Evolutionary conservation across 1,284 basidiomycete genomes (phyloP).

Genomic region (Ustilago tritici): DNA sequence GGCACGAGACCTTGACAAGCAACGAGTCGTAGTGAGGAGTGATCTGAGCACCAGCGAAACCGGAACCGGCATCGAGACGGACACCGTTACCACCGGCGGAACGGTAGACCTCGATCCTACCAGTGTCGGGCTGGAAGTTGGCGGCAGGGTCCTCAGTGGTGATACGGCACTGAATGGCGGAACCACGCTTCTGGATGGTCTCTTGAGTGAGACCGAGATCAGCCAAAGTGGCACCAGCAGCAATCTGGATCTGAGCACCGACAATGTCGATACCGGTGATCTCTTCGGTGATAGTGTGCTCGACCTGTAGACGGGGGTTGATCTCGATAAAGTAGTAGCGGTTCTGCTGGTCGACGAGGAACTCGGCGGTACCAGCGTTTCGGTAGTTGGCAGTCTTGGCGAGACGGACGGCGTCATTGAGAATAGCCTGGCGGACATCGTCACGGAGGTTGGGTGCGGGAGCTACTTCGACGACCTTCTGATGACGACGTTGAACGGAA

Average conservation of each 20-base stretch:
- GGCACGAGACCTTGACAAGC: slow-evolving; percentile 95
- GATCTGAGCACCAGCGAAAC: slow-evolving; percentile 99
- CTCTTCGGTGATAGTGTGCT: slow-evolving; percentile 97
- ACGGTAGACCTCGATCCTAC: slow-evolving; percentile 98
- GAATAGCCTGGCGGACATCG: slow-evolving; percentile 92
- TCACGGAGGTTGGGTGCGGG: slow-evolving; percentile 94
- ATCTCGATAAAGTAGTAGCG: slow-evolving; percentile 98
- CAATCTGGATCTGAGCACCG: slow-evolving; percentile 94
- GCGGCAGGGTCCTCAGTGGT: slow-evolving; percentile 96
- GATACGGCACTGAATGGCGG: slow-evolving; percentile 98
- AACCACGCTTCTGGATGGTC: slow-evolving; percentile 93
- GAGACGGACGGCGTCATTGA: slow-evolving; percentile 94
- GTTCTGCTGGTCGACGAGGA: slow-evolving; percentile 93
- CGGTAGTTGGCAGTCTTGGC: slow-evolving; percentile 99
- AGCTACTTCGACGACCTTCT: slow-evolving; percentile 99
- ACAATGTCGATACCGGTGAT: slow-evolving; percentile 98
- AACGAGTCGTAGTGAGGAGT: slow-evolving; percentile 99
- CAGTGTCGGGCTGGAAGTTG: slow-evolving; percentile 97
- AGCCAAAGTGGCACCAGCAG: slow-evolving; percentile 92
- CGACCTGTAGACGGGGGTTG: slow-evolving; percentile 99
- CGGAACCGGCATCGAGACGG: slow-evolving; percentile 94
- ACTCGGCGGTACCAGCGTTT: slow-evolving; percentile 97
- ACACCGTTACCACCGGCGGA: slow-evolving; percentile 99
- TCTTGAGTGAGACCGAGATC: slow-evolving; percentile 98
- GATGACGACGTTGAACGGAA: slow-evolving; percentile 98